phyloP scores from a whole-genome alignment of 208 protist genomes.

The Trypanosoma platydactyli region DNA sequence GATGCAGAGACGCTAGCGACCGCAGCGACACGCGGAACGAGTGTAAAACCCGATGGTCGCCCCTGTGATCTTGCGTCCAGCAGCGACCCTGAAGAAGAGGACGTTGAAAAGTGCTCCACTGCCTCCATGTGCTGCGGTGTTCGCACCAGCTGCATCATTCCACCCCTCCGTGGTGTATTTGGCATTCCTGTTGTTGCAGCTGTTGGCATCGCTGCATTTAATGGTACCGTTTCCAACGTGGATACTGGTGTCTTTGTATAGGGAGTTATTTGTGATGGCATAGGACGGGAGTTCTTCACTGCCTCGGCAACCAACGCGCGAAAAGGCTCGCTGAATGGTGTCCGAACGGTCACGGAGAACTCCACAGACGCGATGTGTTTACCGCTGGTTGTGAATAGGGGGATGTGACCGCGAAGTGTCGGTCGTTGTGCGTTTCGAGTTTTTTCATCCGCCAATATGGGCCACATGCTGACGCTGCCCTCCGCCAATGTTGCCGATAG shows the following conservation, averaged over 20 bases:
- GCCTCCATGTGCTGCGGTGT: slow-evolving; percentile 9
- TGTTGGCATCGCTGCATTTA: not conserved
- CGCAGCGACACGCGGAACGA: slow-evolving; percentile 28
- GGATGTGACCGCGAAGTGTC: slow-evolving; percentile 72
- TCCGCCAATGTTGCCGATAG: slow-evolving; percentile 86
- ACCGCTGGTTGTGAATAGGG: slow-evolving; percentile 41
- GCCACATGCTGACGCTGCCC: slow-evolving; percentile 58
- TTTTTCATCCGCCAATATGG: slow-evolving; percentile 53
- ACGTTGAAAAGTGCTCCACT: slow-evolving; percentile 14
- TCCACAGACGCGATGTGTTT: slow-evolving; percentile 85
- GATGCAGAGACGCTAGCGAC: slow-evolving; percentile 17
- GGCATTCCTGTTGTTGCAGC: not conserved
- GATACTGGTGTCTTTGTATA: not conserved
- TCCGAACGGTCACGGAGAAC: slow-evolving; percentile 74
- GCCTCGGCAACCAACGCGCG: slow-evolving; percentile 44
- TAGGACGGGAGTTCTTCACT: not conserved
- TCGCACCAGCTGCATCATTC: slow-evolving; percentile 23
- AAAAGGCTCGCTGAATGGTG: slow-evolving; percentile 71
- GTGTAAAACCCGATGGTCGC: slow-evolving; percentile 24
- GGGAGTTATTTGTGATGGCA: not conserved
- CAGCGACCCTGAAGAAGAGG: slow-evolving; percentile 28
- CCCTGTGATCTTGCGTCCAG: slow-evolving; percentile 2
- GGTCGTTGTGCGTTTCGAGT: slow-evolving; percentile 47
- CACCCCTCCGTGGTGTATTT: slow-evolving; percentile 1
- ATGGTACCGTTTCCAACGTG: not conserved